Evolutionary conservation across 108 stramenopile species (phyloP).

Genomic region (Skeletonema menzelii): DNA sequence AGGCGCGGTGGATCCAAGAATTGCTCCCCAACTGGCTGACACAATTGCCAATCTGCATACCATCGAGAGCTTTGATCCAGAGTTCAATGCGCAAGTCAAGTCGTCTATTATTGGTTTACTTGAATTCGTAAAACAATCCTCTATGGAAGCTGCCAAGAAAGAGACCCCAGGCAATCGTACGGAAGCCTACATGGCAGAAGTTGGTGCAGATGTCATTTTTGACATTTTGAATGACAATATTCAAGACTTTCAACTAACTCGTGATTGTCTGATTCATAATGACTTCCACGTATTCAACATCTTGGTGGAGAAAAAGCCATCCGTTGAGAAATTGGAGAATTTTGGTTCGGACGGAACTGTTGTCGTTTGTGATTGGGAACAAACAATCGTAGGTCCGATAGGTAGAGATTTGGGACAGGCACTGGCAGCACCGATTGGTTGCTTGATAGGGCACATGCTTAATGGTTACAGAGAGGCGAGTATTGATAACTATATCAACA

Average conservation of each 20-base stretch:
- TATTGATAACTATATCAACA: not conserved
- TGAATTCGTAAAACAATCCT: not conserved
- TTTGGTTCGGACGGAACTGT: slow-evolving; percentile 33
- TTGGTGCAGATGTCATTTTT: slow-evolving; percentile 11
- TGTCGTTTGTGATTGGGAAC: slow-evolving; percentile 19
- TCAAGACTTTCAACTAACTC: slow-evolving; percentile 8
- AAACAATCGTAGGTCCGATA: slow-evolving; percentile 1
- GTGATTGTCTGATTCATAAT: slow-evolving; percentile 40
- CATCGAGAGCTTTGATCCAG: not conserved
- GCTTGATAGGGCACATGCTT: not conserved
- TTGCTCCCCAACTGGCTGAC: slow-evolving; percentile 1
- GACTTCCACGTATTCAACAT: slow-evolving; percentile 63
- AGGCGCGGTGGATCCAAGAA: not conserved
- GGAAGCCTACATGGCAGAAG: not conserved
- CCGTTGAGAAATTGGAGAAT: slow-evolving; percentile 30
- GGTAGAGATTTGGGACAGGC: slow-evolving; percentile 7
- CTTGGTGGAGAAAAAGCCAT: slow-evolving; percentile 51
- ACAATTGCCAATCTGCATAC: not conserved
- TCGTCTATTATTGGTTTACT: not conserved
- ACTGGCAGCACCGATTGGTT: not conserved
- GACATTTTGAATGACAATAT: slow-evolving; percentile 25
- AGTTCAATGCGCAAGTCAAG: not conserved
- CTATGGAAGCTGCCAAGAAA: not conserved
- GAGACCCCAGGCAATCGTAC: not conserved
- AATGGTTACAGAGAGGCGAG: not conserved